Percentiles rank a stretch among this genome's conserved stretches.
Conservation (phyloP, 257 asterid genomes). For the Cynanchum wilfordii region DNA sequence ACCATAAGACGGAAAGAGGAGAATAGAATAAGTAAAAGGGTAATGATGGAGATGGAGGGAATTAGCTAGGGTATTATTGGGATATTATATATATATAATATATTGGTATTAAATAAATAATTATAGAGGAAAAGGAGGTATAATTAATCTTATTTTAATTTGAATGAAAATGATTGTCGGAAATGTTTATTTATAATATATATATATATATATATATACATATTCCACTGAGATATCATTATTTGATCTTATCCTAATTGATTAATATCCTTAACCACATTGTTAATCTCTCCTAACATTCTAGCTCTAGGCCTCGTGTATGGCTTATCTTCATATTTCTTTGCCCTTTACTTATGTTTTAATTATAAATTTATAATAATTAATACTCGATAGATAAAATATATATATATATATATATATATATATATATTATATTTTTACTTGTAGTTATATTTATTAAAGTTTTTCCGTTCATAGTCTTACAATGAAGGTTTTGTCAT, state of each 20-base stretch:
- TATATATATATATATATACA: too few species aligned
- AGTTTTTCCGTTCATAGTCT: too few species aligned
- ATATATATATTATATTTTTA: too few species aligned
- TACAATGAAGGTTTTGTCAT: too few species aligned
- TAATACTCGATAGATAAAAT: too few species aligned
- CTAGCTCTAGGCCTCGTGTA: not conserved
- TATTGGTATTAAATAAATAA: conserved; percentile 12
- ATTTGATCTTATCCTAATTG: not conserved
- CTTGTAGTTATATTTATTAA: too few species aligned
- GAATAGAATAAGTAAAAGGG: not conserved
- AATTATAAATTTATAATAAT: too few species aligned
- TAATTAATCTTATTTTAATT: not conserved
- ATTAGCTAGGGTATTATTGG: not conserved
- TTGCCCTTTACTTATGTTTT: too few species aligned
- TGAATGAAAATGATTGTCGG: conserved; percentile 16
- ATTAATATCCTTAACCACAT: not conserved
- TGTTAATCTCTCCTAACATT: not conserved
- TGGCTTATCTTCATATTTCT: not conserved
- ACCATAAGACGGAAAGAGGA: not conserved
- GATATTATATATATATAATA: too few species aligned
- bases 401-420: too few species aligned
- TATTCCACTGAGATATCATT: conserved; percentile 14
- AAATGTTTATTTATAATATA: conserved; percentile 14
- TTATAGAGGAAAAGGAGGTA: not conserved
- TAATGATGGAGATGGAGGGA: conserved; percentile 1